A percentile compares a stretch with the other conserved stretches of the same genome.
phyloP scores from a whole-genome alignment of 2,329 filamentous ascomycete species.

The Xylaria sp. region DNA sequence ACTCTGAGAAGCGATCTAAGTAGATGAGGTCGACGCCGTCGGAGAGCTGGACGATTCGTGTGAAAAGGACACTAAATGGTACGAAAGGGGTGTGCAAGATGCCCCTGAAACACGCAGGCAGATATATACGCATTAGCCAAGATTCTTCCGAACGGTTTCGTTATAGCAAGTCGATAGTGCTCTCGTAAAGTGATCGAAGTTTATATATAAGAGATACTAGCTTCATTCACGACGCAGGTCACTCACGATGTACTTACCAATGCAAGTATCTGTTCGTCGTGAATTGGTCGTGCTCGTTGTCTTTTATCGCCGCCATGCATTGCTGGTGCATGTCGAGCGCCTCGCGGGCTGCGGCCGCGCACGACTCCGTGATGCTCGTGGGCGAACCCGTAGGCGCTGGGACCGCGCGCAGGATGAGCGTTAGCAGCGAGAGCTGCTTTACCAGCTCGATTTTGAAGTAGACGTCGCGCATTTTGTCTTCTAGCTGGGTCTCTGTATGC shows the following conservation, averaged over 20 bases:
- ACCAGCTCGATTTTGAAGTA: conserved; percentile 52
- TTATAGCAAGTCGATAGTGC: not conserved
- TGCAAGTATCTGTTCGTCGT: conserved; percentile 52
- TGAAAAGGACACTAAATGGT: conserved; percentile 54
- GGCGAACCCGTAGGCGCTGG: conserved; percentile 37
- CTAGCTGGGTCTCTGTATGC: conserved; percentile 24
- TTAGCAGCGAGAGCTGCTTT: conserved; percentile 51
- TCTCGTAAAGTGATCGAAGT: not conserved
- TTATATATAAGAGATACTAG: not conserved
- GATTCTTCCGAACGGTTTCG: too few species aligned
- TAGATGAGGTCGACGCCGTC: conserved; percentile 42
- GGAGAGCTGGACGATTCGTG: conserved; percentile 45
- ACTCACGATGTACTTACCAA: conserved; percentile 42
- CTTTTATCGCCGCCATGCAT: conserved; percentile 47
- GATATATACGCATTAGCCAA: not conserved
- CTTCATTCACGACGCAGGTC: not conserved
- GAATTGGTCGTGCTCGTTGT: conserved; percentile 32
- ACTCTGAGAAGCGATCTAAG: conserved; percentile 50
- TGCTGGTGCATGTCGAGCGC: conserved; percentile 51
- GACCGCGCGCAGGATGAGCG: conserved; percentile 50
- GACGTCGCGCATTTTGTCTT: conserved; percentile 47
- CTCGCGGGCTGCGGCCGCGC: conserved; percentile 49
- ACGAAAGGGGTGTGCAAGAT: conserved; percentile 53
- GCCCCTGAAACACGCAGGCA: conserved; percentile 44
- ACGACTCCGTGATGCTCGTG: conserved; percentile 45